phyloP scores from a whole-genome alignment of 257 asterid species.

The Forsythia suspensa region DNA sequence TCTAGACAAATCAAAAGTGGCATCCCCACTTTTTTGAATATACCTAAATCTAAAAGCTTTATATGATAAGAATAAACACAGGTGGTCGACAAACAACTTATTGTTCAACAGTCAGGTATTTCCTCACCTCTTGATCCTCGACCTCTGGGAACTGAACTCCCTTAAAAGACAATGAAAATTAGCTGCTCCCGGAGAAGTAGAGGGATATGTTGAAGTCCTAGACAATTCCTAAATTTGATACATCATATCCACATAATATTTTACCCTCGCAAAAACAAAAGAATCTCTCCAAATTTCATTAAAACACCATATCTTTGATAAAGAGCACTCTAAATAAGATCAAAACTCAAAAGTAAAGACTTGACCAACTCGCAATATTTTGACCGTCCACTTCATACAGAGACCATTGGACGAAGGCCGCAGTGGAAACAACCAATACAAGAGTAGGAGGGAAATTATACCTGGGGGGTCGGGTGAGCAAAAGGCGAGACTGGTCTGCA shows the following conservation, averaged over 20 bases:
- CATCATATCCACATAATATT: no score
- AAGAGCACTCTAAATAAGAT: not conserved
- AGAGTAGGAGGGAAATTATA: slow-evolving; percentile 6
- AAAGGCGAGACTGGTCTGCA: slow-evolving; percentile 41
- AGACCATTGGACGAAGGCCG: not conserved
- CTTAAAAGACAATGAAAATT: no score
- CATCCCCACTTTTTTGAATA: not conserved
- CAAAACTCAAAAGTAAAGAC: no score
- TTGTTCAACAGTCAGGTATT: no score
- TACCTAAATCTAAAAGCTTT: not conserved
- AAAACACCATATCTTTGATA: not conserved
- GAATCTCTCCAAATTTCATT: not conserved
- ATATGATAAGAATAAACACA: not conserved
- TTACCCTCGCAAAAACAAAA: not conserved
- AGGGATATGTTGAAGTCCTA: not conserved
- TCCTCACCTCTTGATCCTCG: no score
- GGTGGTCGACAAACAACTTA: not conserved
- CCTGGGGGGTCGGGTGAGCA: slow-evolving; percentile 59
- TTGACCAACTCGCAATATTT: no score
- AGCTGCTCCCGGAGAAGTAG: no score
- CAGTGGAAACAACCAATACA: not conserved
- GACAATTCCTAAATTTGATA: not conserved
- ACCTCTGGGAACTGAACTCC: no score
- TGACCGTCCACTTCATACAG: not conserved
- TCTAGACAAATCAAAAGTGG: not conserved